These are phyloP conservation scores for Neonectria coccinea DNA, from an alignment of 2,329 filamentous ascomycete genomes.

Conservation along the genomic window DNA sequence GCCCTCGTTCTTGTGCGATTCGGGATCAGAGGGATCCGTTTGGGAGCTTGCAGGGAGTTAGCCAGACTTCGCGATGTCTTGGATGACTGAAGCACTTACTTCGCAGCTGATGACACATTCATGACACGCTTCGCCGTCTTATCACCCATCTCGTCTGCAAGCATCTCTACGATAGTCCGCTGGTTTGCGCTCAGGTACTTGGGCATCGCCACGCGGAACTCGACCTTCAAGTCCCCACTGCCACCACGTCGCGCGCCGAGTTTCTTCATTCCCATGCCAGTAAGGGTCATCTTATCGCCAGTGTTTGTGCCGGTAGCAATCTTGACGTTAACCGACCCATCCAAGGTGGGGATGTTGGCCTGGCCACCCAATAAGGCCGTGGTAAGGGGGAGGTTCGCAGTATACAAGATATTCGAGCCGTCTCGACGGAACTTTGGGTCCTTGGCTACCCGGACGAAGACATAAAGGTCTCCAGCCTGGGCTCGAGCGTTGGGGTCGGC, in stretches of 20 bases:
- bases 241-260: slow-evolving; percentile 74
- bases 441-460: slow-evolving; percentile 88
- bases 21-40: slow-evolving; percentile 48
- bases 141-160: slow-evolving; percentile 96
- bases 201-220: slow-evolving; percentile 95
- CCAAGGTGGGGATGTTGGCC: slow-evolving; percentile 87
- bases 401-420: slow-evolving; percentile 93
- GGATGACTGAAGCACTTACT: slow-evolving; percentile 43
- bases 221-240: slow-evolving; percentile 87
- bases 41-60: slow-evolving; percentile 29
- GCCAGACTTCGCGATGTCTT: slow-evolving; percentile 2
- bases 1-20: slow-evolving; percentile 81
- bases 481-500: slow-evolving; percentile 72
- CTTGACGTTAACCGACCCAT: slow-evolving; percentile 90
- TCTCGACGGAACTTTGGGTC: slow-evolving; percentile 90
- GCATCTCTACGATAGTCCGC: slow-evolving; percentile 91
- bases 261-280: slow-evolving; percentile 94
- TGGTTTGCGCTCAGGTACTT: slow-evolving; percentile 94
- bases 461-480: slow-evolving; percentile 89
- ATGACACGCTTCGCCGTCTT: slow-evolving; percentile 92
- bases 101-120: slow-evolving; percentile 70
- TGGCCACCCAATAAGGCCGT: slow-evolving; percentile 94
- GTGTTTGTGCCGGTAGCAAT: slow-evolving; percentile 92
- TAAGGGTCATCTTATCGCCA: slow-evolving; percentile 89
- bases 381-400: slow-evolving; percentile 89